These are phyloP conservation scores for Sungouiozyma ichnusensis DNA, from an alignment of 805 yeast species.

Conservation along the genomic window DNA sequence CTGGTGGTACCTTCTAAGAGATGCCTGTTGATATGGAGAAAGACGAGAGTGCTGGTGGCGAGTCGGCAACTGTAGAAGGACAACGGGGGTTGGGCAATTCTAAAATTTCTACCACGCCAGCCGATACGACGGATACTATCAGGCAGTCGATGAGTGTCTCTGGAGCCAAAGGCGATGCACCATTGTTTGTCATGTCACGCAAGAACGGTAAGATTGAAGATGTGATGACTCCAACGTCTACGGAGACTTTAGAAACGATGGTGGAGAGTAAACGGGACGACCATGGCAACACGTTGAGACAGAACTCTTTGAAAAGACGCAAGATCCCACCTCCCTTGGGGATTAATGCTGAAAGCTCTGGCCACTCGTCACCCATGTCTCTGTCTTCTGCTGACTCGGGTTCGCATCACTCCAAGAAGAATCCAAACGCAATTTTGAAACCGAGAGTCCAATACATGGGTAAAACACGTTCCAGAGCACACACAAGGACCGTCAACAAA, in stretches of 20 bases:
- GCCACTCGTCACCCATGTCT: not conserved
- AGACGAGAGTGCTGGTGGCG: too few relatives aligned
- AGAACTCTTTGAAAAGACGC: conserved; percentile 5
- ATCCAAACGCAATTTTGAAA: conserved; percentile 6
- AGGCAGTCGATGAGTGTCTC: not conserved
- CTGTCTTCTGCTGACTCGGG: not conserved
- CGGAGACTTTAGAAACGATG: not conserved
- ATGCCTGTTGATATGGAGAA: too few relatives aligned
- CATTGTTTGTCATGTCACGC: conserved; percentile 4
- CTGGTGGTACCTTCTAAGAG: too few relatives aligned
- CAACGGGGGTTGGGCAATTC: too few relatives aligned
- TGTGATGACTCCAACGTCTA: conserved; percentile 4
- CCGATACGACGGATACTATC: not conserved
- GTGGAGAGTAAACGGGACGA: not conserved
- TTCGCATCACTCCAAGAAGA: not conserved
- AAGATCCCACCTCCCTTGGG: conserved; percentile 6
- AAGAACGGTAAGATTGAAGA: conserved; percentile 4
- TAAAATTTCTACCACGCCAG: not conserved
- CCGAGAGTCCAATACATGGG: conserved; percentile 25
- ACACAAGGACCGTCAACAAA: not conserved
- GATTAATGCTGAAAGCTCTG: not conserved
- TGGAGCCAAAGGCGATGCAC: not conserved
- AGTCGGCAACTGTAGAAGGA: too few relatives aligned
- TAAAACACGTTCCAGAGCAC: not conserved
- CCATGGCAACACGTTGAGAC: not conserved